Evolutionary conservation across 1,284 basidiomycete species (phyloP), one percentile per base, ranked within the genome.

Genomic region (Boletus semigastroideus): DNA sequence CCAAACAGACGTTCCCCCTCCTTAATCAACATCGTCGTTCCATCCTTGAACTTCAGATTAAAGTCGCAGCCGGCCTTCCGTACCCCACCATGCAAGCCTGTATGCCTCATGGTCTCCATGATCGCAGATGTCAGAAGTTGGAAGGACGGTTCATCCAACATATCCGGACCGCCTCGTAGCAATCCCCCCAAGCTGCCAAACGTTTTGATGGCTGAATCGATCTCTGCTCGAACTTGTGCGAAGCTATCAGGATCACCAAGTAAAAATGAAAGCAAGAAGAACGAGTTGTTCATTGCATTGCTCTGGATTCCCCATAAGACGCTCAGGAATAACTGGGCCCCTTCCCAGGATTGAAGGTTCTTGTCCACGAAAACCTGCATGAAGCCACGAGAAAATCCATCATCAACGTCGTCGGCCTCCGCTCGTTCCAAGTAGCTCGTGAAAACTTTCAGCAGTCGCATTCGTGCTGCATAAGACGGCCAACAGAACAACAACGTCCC

Each of bases 91-190:
- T 65, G 58, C 49, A 66, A 39, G 0, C 46, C 46, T 0, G 55
- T 63, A 12, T 66, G 45, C 31, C 65, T 51, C 52, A 63, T 42
- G 6, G 64, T 67, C 48, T 67, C 65, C 62, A 67, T 65, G 43
- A 66, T 49, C 1, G 60, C 62, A 10, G 64, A 68, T 2, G 64
- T 66, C 20, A 68, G 22, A 0, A 68, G 28, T n/a, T 13, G 4
- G 36, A 68, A 59, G n/a, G n/a, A n/a, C n/a, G 9, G 41, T 36
- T 60, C 54, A 11, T 64, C 65, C 42, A 67, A 5, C 19, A 36
- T 28, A 6, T 48, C 48, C 1, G 62, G 54, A 27, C 37, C 52
- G 1, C 48, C 54, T 10, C 42, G 41, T 0, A 68, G 49, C 3
- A 65, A 31, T 6, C 25, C 20, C 25, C 53, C 55, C 45, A 66